Evolutionary conservation across 352 stramenopile genomes (phyloP), one percentile per base, ranked within the genome.

Genomic region (Phytophthora niederhauseri): DNA sequence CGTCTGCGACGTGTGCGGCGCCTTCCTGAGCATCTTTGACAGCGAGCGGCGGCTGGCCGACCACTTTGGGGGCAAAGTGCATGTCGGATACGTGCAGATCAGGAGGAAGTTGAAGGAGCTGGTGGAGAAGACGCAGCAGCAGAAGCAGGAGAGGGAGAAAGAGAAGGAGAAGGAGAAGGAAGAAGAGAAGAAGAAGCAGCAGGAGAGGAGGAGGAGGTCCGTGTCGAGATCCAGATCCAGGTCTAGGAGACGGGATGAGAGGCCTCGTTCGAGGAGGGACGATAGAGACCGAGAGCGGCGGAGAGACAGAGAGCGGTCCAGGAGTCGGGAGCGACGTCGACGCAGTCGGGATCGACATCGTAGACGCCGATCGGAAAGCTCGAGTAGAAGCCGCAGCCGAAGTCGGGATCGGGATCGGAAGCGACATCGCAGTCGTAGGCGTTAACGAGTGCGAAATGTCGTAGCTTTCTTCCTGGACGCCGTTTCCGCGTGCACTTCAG

Each of bases 1-100:
- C 19, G 91, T 98, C 53, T 98, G 92, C 59, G 90, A 97, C 72
- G 88, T 98, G 34, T 98, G 92, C 62, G 92, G 92, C 6, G 91
- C 92, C 4, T 96, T 97, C 67, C 72, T 98, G 24, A 97, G 90
- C 62, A 98, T 97, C 62, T 97, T 94, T 56, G 92, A 98, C 77
- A 97, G 88, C 51, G 92, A 98, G 57, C 84, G 84, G 3, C 85
- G 92, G 15, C 75, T 98, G 11, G 88, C 89, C 1, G 92, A 98
- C 50, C 92, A 98, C 59, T 98, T 95, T 82, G 89, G 87, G 19
- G 92, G 92, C 20, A 98, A 98, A 71, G 71, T 97, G 26, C 92
- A 98, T 45, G 70, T 98, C 6, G 92, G 92, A 0, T 98, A 96
- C 66, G 73, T 97, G 34, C 84, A 97, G 65, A 97, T 98, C 66